These are phyloP conservation scores for Metschnikowia lunata DNA, from an alignment of 805 yeast genomes.

Conservation along the genomic window DNA sequence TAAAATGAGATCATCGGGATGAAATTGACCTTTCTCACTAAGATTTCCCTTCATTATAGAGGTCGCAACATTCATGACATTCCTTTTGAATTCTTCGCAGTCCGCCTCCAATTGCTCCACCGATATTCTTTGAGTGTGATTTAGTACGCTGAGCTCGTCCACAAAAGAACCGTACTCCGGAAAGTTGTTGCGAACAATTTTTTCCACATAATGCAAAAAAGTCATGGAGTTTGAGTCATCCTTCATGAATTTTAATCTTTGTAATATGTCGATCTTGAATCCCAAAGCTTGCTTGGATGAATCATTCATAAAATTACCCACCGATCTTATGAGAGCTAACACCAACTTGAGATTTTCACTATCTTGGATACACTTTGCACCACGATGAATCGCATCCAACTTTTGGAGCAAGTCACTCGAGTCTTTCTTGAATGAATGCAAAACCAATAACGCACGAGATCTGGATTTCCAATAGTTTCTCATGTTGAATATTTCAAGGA, in stretches of 20 bases:
- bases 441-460: constrained; percentile 54
- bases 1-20: constrained; percentile 77
- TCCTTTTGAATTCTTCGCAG: constrained; percentile 57
- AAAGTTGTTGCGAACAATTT: constrained; percentile 74
- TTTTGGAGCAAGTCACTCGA: constrained; percentile 56
- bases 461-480: constrained; percentile 70
- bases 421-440: constrained; percentile 59
- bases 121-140: constrained; percentile 64
- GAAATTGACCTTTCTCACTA: constrained; percentile 72
- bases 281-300: constrained; percentile 89
- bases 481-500: constrained; percentile 63
- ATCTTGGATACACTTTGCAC: constrained; percentile 59
- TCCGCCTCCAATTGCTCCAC: constrained; percentile 78
- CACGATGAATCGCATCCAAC: constrained; percentile 62
- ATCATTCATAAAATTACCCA: constrained; percentile 97
- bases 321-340: constrained; percentile 78
- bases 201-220: constrained; percentile 89
- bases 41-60: constrained; percentile 81
- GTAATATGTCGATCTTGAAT: constrained; percentile 84
- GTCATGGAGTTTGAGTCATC: constrained; percentile 85
- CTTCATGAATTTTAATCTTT: constrained; percentile 83
- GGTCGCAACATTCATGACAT: constrained; percentile 63
- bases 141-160: constrained; percentile 61
- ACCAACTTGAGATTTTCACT: constrained; percentile 69
- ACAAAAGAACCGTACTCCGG: constrained; percentile 74